Conservation (phyloP, 768 basidiomycete genomes). For the Mrakia gelida region DNA sequence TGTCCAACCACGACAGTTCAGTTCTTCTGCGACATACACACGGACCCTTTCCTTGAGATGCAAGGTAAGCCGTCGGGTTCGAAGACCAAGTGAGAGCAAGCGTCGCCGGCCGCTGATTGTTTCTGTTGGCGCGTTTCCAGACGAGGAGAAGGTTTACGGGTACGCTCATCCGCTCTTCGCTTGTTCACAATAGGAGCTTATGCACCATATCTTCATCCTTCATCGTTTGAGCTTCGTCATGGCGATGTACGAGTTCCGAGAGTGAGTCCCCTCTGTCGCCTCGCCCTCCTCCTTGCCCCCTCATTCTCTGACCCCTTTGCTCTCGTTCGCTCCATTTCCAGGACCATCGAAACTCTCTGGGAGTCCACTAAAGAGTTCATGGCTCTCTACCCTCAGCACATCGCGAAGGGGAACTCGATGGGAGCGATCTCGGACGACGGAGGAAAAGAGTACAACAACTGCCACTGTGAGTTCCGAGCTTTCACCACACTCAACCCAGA, state of each 20-base stretch:
- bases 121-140: too few species aligned
- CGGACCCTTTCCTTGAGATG: conserved; percentile 66
- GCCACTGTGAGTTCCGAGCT: too few species aligned
- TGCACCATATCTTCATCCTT: too few species aligned
- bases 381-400: conserved; percentile 20
- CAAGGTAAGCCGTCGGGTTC: too few species aligned
- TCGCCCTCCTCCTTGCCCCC: too few species aligned
- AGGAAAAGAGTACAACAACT: conserved; percentile 58
- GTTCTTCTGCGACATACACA: conserved; percentile 50
- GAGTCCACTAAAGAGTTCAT: conserved; percentile 35
- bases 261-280: too few species aligned
- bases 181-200: conserved; percentile 51
- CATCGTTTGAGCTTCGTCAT: too few species aligned
- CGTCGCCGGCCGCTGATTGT: too few species aligned
- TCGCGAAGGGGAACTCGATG: conserved; percentile 59
- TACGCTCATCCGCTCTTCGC: conserved; percentile 76
- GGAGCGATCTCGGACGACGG: conserved; percentile 69
- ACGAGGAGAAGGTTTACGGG: conserved; percentile 73
- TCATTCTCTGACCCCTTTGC: not conserved
- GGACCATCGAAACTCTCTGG: conserved; percentile 35
- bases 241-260: too few species aligned
- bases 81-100: too few species aligned
- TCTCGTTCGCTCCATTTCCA: not conserved
- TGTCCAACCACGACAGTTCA: conserved; percentile 9
- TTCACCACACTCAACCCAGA: too few species aligned